These are phyloP conservation scores for Phytophthora crassamura DNA, from an alignment of 352 stramenopile genomes.

Conservation along the genomic window DNA sequence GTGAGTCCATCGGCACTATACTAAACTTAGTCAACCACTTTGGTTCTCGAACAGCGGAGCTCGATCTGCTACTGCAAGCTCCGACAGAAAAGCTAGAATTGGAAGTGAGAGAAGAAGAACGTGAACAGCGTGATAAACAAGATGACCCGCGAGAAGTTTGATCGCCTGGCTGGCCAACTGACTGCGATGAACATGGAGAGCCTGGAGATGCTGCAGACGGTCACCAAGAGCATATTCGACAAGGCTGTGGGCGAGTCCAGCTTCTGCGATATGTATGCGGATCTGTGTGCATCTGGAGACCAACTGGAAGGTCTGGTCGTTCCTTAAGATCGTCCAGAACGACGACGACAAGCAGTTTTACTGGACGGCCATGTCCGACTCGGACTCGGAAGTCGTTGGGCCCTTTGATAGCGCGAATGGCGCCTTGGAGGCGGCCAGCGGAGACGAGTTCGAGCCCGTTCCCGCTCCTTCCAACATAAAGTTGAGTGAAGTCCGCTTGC, in stretches of 20 bases:
- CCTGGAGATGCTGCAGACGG: constrained; percentile 92
- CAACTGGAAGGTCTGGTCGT: constrained; percentile 86
- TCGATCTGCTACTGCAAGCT: too few relatives aligned
- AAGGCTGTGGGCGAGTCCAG: constrained; percentile 91
- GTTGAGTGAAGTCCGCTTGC: constrained; percentile 77
- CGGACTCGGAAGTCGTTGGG: constrained; percentile 94
- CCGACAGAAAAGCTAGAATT: too few relatives aligned
- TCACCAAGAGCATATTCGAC: constrained; percentile 94
- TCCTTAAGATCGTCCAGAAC: constrained; percentile 88
- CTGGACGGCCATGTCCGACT: constrained; percentile 87
- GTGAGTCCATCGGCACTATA: too few relatives aligned
- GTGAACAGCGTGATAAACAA: constrained; percentile 95
- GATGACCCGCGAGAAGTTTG: constrained; percentile 95
- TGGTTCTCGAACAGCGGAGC: too few relatives aligned
- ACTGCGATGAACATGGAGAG: constrained; percentile 95
- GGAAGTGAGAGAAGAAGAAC: constrained; percentile 88
- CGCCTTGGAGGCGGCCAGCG: constrained; percentile 81
- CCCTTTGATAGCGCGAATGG: constrained; percentile 80
- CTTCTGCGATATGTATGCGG: constrained; percentile 92
- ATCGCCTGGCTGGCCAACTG: constrained; percentile 90
- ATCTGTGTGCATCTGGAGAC: constrained; percentile 86
- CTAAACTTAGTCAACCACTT: too few relatives aligned
- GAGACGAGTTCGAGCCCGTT: constrained; percentile 76
- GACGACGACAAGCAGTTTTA: constrained; percentile 85
- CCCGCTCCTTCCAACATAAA: constrained; percentile 61